These are phyloP conservation scores for Paracoccidioides lutzii DNA, from an alignment of 2,329 filamentous ascomycete species.

Conservation along the genomic window DNA sequence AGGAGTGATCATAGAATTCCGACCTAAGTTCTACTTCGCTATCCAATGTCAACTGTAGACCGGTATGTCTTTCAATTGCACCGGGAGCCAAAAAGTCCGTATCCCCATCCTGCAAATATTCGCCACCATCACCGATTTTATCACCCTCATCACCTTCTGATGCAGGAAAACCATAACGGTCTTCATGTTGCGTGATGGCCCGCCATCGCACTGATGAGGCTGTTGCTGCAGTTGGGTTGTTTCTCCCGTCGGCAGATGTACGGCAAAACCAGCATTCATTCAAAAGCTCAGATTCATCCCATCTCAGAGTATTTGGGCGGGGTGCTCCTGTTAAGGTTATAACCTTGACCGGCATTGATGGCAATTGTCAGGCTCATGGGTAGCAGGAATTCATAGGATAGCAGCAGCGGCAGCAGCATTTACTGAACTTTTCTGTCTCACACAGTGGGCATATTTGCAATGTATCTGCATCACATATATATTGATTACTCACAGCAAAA, in stretches of 20 bases:
- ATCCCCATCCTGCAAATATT: slow-evolving; percentile 2
- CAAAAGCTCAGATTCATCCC: slow-evolving; percentile 41
- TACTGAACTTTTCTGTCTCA: neutral
- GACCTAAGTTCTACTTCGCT: slow-evolving; percentile 34
- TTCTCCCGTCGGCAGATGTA: neutral
- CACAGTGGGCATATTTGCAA: neutral
- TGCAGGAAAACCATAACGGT: neutral
- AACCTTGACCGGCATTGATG: slow-evolving; percentile 20
- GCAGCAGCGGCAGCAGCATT: neutral
- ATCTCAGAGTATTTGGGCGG: slow-evolving; percentile 39
- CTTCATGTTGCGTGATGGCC: neutral
- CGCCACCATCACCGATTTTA: neutral
- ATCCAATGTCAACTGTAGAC: slow-evolving; percentile 6
- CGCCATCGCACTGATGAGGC: slow-evolving; percentile 8
- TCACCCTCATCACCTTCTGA: neutral
- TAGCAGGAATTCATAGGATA: neutral
- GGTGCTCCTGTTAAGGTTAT: slow-evolving; percentile 53
- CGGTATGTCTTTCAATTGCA: slow-evolving; percentile 10
- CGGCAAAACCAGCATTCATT: slow-evolving; percentile 11
- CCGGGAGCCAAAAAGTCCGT: slow-evolving; percentile 10
- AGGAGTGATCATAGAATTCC: slow-evolving; percentile 66
- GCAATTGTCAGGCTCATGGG: neutral
- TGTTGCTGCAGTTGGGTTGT: neutral
- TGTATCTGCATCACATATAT: too few species aligned
- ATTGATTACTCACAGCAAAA: too few species aligned